phyloP scores from a whole-genome alignment of 2,329 filamentous ascomycete genomes.

The Fusarium sp. region DNA sequence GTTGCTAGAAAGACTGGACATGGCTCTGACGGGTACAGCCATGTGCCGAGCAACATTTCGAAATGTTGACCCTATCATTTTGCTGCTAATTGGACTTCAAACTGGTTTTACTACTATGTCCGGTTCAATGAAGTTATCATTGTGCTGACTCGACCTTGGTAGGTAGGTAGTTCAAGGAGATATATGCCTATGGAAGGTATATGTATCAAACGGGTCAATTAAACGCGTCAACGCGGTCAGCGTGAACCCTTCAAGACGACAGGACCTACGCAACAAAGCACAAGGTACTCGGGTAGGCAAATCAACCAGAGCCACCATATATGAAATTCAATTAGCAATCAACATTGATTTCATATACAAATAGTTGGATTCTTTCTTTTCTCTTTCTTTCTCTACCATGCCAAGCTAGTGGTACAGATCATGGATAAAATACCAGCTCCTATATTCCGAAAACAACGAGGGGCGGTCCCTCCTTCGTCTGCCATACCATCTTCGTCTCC shows the following conservation, averaged over 20 bases:
- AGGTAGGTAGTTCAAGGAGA: not conserved
- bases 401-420: slow-evolving; percentile 10
- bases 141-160: not conserved
- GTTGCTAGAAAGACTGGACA: slow-evolving; percentile 62
- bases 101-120: not conserved
- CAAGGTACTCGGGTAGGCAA: not conserved
- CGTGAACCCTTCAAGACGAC: slow-evolving; percentile 5
- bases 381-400: slow-evolving; percentile 24
- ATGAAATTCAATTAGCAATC: slow-evolving; percentile 12
- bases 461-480: slow-evolving; percentile 56
- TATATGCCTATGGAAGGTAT: slow-evolving; percentile 33
- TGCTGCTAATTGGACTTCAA: slow-evolving; percentile 7
- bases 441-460: slow-evolving; percentile 50
- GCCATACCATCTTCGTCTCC: slow-evolving; percentile 88
- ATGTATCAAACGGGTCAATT: slow-evolving; percentile 49
- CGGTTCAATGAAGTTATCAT: not conserved
- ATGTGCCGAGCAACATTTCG: slow-evolving; percentile 37
- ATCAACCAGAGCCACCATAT: slow-evolving; percentile 11
- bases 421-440: slow-evolving; percentile 54
- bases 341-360: not conserved
- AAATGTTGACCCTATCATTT: slow-evolving; percentile 42
- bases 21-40: slow-evolving; percentile 40
- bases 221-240: slow-evolving; percentile 52
- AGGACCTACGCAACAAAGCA: not conserved
- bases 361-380: not conserved